A percentile compares a stretch with the other conserved stretches of the same genome.
These are phyloP conservation scores for Sporothrix variecibatus DNA, from an alignment of 2,329 filamentous ascomycete species.

Conservation along the genomic window DNA sequence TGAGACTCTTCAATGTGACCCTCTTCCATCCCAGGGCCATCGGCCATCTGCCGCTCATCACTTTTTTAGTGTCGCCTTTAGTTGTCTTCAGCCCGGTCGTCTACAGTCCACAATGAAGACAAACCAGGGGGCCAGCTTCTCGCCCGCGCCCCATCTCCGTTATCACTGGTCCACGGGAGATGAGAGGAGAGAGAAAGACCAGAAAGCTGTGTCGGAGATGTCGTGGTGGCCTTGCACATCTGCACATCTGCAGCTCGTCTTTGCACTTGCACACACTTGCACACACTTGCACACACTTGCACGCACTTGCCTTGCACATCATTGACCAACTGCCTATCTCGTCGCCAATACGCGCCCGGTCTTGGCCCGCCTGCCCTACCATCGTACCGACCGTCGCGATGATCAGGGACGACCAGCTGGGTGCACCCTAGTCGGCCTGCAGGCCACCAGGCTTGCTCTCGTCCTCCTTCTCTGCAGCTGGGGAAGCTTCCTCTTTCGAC, in stretches of 20 bases:
- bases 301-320: too few species aligned
- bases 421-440: not conserved
- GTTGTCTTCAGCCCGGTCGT: not conserved
- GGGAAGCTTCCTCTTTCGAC: slow-evolving; percentile 17
- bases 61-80: not conserved
- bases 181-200: slow-evolving; percentile 1
- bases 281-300: too few species aligned
- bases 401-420: slow-evolving; percentile 1
- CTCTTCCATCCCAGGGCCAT: not conserved
- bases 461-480: not conserved
- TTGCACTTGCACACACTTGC: too few species aligned
- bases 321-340: slow-evolving; percentile 18
- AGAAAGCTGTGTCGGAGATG: not conserved
- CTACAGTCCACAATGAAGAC: not conserved
- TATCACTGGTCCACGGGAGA: slow-evolving; percentile 18
- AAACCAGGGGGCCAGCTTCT: not conserved
- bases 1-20: not conserved
- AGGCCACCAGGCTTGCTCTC: not conserved
- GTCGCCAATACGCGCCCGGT: slow-evolving; percentile 15
- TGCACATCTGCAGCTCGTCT: not conserved
- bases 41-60: slow-evolving; percentile 10
- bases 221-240: not conserved
- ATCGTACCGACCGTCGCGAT: not conserved
- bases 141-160: not conserved
- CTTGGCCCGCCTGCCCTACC: slow-evolving; percentile 3